Base-by-base conservation (phyloP, 2,329 filamentous ascomycete species). In the Sporothrix brasiliensis region DNA sequence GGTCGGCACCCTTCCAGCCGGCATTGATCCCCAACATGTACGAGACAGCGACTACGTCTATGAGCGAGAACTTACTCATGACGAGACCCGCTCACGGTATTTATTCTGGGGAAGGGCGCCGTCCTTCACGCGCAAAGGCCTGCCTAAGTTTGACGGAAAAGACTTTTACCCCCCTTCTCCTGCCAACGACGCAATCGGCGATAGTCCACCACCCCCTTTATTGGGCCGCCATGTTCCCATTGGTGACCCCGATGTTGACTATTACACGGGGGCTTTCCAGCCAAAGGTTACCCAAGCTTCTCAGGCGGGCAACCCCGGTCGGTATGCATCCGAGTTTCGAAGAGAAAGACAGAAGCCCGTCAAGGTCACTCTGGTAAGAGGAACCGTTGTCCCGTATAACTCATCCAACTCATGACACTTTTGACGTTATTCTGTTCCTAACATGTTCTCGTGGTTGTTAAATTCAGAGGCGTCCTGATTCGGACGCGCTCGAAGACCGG, bases 111-210 rank as follows among this genome's bases (percentile, higher is more conserved):
- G 85, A 11, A 84, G 85, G 56, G 83, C 85, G 19, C 83, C 87
- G 54, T 81, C 79, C 41, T 82, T 83, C 73, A 80, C 82, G 14
- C 81, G 84, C 65, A 81, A 80, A 47, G 85, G 86, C 2, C 79
- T 89, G 53, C 87, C 88, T 47, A 89, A 87, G 76, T 90, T 88
- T 74, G 87, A 90, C 73, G 87, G 88, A 30, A 88, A 87, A 76
- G 83, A 89, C 76, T 89, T 89, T 74, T 89, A 89, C 72, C 86
- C 84, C 41, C 79, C 86, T 3, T 88, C 87, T 0, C 85, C 86
- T 1, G 39, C 24, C 13, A 69, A 60, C n/a, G 53, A 70, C 3
- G 13, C 14, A 1, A 21, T 39, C 1, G 44, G 53, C 1, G 63
- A 53, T 14, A 69, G 58, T 10, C 39, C 34, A 14, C 52, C 24